Evolutionary conservation across 2,329 filamentous ascomycete genomes (phyloP).

Genomic region (Rhynchosporium graminicola): DNA sequence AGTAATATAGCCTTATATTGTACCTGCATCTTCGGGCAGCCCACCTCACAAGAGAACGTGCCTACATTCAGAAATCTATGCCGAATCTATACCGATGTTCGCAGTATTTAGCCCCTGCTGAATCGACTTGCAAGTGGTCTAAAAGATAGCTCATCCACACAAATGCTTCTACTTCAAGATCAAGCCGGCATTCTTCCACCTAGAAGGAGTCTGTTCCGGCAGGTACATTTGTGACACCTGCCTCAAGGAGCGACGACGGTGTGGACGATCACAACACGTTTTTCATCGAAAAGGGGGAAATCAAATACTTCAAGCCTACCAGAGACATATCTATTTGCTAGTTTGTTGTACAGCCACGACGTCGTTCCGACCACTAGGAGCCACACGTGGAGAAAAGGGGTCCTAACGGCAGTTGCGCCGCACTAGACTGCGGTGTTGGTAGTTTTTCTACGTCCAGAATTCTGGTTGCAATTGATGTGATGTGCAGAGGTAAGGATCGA

Average conservation of each 20-base stretch:
- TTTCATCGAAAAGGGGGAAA: neutral
- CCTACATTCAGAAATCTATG: neutral
- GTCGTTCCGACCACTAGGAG: neutral
- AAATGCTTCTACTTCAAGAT: neutral
- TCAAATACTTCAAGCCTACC: neutral
- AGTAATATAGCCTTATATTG: neutral
- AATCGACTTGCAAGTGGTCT: neutral
- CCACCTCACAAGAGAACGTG: neutral
- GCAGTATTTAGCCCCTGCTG: neutral
- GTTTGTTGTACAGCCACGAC: neutral
- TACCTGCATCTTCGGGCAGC: neutral
- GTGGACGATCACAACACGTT: slow-evolving; percentile 1
- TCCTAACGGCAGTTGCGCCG: neutral
- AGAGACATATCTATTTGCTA: neutral
- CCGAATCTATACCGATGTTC: neutral
- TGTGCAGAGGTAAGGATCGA: neutral
- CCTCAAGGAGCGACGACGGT: neutral
- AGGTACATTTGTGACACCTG: neutral
- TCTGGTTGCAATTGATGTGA: neutral
- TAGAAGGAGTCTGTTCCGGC: neutral
- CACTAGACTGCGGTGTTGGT: neutral
- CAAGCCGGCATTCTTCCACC: neutral
- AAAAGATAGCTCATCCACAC: neutral
- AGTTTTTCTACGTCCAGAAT: neutral
- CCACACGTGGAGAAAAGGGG: neutral